Evolutionary conservation across 441 rosid species (phyloP).

Genomic region (Gossypium laxum): DNA sequence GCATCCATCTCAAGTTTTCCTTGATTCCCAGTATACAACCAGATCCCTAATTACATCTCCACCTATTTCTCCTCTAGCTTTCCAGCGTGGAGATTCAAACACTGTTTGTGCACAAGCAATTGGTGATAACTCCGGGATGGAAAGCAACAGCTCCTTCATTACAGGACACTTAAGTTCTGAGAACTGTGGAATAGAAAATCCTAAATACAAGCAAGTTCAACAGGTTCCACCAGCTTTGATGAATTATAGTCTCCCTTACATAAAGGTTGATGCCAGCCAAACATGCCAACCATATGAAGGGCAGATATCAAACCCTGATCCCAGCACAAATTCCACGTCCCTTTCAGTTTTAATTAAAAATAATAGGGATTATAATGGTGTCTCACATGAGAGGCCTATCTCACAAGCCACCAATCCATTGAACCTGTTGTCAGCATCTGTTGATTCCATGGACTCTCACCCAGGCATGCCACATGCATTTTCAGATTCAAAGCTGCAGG

Average conservation of each 20-base stretch:
- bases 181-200: slow-evolving; percentile 20
- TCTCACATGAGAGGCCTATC: slow-evolving; percentile 25
- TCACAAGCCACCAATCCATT: slow-evolving; percentile 27
- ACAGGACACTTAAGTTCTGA: slow-evolving; percentile 34
- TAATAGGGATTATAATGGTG: slow-evolving; percentile 23
- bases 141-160: slow-evolving; percentile 38
- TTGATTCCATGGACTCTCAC: slow-evolving; percentile 34
- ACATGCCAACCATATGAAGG: slow-evolving; percentile 24
- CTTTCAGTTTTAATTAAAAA: slow-evolving; percentile 18
- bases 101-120: slow-evolving; percentile 21
- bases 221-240: slow-evolving; percentile 18
- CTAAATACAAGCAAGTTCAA: slow-evolving; percentile 18
- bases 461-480: slow-evolving; percentile 47
- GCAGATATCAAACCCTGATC: slow-evolving; percentile 21
- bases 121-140: slow-evolving; percentile 36
- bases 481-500: slow-evolving; percentile 59
- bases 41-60: slow-evolving; percentile 31
- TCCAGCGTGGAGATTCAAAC: slow-evolving; percentile 31
- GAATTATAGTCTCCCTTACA: slow-evolving; percentile 23
- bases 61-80: slow-evolving; percentile 37
- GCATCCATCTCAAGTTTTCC: slow-evolving; percentile 24
- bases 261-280: slow-evolving; percentile 27
- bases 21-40: slow-evolving; percentile 24
- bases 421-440: slow-evolving; percentile 35
- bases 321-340: slow-evolving; percentile 14